phyloP scores from a whole-genome alignment of 345 rosid genomes.

The Lepidium africanum region DNA sequence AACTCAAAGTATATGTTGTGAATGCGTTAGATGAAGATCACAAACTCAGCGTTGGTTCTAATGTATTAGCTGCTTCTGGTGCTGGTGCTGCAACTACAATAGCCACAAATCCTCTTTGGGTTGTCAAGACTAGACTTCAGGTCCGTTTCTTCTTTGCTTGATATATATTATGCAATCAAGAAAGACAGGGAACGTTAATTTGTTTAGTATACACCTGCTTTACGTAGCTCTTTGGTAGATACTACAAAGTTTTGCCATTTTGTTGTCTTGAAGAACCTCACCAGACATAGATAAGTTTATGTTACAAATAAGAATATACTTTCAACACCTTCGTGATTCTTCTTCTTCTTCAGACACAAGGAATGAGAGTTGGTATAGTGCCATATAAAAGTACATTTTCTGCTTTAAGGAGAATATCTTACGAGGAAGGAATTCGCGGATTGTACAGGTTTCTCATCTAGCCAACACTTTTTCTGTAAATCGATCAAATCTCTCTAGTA shows the following conservation, averaged over 20 bases:
- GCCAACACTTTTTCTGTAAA: background rate
- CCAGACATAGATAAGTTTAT: background rate
- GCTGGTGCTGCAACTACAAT: slow-evolving; percentile 84
- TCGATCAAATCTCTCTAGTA: background rate
- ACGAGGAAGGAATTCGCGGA: slow-evolving; percentile 80
- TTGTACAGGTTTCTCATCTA: slow-evolving; percentile 53
- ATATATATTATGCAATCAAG: background rate
- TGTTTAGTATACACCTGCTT: background rate
- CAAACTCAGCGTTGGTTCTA: slow-evolving; percentile 62
- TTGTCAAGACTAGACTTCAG: slow-evolving; percentile 88
- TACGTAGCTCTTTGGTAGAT: background rate
- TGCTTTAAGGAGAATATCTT: slow-evolving; percentile 75
- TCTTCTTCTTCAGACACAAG: slow-evolving; percentile 54
- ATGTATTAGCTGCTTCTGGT: slow-evolving; percentile 78
- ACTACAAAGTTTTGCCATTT: background rate
- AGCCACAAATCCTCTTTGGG: slow-evolving; percentile 88
- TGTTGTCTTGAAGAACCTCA: background rate
- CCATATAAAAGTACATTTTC: slow-evolving; percentile 68
- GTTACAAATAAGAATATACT: background rate
- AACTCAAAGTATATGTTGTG: background rate
- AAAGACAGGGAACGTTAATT: background rate
- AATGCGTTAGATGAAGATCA: slow-evolving; percentile 38
- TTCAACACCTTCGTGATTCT: background rate
- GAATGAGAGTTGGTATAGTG: slow-evolving; percentile 57
- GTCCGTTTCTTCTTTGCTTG: slow-evolving; percentile 25